Conservation (phyloP, 78 protist species). For the Mastigamoeba balamuthi region DNA sequence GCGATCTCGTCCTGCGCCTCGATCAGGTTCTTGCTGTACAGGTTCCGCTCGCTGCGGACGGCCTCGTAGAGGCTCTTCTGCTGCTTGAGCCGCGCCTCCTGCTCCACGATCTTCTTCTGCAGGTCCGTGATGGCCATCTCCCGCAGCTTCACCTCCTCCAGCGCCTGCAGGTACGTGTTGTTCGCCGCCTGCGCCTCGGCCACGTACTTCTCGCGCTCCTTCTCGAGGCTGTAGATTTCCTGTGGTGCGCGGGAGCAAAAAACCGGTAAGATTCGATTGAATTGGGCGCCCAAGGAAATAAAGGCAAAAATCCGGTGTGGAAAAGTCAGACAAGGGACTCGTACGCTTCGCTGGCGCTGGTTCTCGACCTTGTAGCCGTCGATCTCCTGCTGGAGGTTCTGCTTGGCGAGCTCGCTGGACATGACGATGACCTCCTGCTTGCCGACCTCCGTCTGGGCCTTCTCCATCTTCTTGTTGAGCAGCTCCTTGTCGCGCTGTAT, state of each 20-base stretch:
- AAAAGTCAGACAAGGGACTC: no score
- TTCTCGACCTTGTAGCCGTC: slow-evolving; percentile 29
- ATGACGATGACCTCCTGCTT: slow-evolving; percentile 11
- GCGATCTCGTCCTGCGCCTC: slow-evolving; percentile 69
- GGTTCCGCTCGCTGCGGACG: slow-evolving; percentile 78
- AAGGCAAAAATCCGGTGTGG: no score
- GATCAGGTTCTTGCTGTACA: slow-evolving; percentile 70
- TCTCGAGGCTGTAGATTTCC: slow-evolving; percentile 44
- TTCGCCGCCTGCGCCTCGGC: slow-evolving; percentile 29
- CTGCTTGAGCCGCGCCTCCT: slow-evolving; percentile 51
- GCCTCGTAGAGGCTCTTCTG: slow-evolving; percentile 75
- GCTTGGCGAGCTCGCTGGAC: slow-evolving; percentile 5
- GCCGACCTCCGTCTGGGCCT: neutral
- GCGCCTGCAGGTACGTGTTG: slow-evolving; percentile 23
- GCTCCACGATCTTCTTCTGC: slow-evolving; percentile 60
- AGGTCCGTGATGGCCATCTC: slow-evolving; percentile 33
- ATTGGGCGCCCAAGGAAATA: no score
- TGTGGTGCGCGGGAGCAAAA: no score
- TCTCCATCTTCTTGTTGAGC: slow-evolving; percentile 11
- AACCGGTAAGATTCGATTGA: no score
- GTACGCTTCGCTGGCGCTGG: slow-evolving; percentile 6
- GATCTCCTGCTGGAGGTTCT: slow-evolving; percentile 47
- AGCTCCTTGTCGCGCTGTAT: slow-evolving; percentile 36
- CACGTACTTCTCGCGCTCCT: slow-evolving; percentile 45
- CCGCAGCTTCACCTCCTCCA: slow-evolving; percentile 57